Evolutionary conservation across 257 asterid genomes (phyloP), one percentile per base, ranked within the genome.

Genomic region (Linaria vulgaris): DNA sequence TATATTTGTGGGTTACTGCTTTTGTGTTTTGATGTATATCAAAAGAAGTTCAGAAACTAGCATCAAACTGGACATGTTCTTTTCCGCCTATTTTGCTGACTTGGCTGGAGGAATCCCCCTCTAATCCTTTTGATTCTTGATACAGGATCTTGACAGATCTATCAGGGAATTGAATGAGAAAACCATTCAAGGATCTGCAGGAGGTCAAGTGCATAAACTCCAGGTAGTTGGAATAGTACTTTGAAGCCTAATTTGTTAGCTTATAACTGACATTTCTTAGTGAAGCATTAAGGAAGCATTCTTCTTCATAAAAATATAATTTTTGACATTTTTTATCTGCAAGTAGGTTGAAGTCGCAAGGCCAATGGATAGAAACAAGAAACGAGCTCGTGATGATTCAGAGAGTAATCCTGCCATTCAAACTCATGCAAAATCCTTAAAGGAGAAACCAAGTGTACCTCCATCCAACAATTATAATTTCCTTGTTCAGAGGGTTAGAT

Each of bases 281-380:
- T 54, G 45, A 60, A 69, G 53, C 63, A 56, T 50, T 54, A 16
- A 1, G 38, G 20, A 9, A 19, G 38, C 69, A 53, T 31, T 51
- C n/a, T 7, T 56, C 23, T 15, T 44, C 20, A 20, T 24, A 49
- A 44, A 53, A 68, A 17, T 31, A 60, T 30, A 48, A 12, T 19
- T 25, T 60, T 22, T 45, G 49, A 41, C 51, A 10, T 39, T 59
- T 21, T 46, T 63, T 39, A 10, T 76, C 50, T 80, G 53, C 74
- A 69, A 68, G 57, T 83, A 91, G 98, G 88, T 91, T 68, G 98
- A 91, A 82, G 80, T 91, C 66, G 98, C 98, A 43, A 83, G 89
- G 76, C 95, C 98, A 21, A 66, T 74, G 79, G 91, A 79, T 47
- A 81, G 64, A 75, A 88, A 66, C 78, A 88, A 73, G 83, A 91